Base-by-base conservation (phyloP, 2,329 filamentous ascomycete genomes). In the Neonectria punicea region DNA sequence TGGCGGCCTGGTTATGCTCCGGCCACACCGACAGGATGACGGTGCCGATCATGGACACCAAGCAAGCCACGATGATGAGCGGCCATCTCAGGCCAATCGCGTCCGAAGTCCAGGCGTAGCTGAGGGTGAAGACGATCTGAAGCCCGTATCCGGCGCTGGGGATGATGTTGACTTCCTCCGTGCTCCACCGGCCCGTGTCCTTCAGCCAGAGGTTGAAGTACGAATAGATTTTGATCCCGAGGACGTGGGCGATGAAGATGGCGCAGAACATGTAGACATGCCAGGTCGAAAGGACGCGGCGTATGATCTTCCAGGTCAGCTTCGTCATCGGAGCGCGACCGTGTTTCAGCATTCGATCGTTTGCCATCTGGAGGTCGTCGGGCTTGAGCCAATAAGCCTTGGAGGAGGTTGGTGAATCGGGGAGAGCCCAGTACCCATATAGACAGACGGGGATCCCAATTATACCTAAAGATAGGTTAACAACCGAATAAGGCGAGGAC, bases 101-200 rank as follows among this genome's bases (percentile, higher is more conserved):
- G 71, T 89, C 87, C 5, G 85, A 88, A 5, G 80, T 80, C 85
- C 86, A 89, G 2, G 86, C 87, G 65, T 87, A 87, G 1, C 80
- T 73, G 0, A 89, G 77, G 0, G 86, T 88, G 5, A 81, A 82
- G 9, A 86, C 75, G 0, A 88, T 69, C 54, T 78, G 75, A 1
- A 76, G 54, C 3, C 73, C 76, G 46, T 75, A 79, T 6, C 76
- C 81, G 0, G 79, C 79, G 0, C 82, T 84, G 81, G 63, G 83
- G 49, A 85, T 84, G 32, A 82, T 83, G 58, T 86, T 86, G 62
- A 88, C 85, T 34, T 87, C 80, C 30, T 67, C 77, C 61, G 67
- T 76, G 53, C 55, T 74, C 67, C 67, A 81, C 25, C 58, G 73
- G 7, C 63, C 66, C 5, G 55, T 83, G 73, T 22, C 76, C 72